Conservation (phyloP, 805 yeast genomes). For the Metschnikowia aberdeeniae region DNA sequence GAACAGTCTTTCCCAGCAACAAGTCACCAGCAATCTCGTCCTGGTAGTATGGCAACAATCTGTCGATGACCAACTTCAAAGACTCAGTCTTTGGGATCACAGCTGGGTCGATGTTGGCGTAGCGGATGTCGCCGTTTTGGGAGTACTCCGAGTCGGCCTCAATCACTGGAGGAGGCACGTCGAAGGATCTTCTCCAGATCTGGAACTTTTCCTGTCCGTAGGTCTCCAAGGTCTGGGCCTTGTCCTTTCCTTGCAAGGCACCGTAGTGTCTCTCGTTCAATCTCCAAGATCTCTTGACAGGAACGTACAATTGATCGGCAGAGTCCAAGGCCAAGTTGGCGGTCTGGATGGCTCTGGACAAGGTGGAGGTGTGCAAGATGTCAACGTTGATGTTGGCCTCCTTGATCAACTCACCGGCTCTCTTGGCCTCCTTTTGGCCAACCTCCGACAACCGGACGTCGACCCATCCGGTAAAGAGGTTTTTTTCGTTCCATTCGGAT, state of each 20-base stretch:
- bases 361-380: slow-evolving; percentile 82
- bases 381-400: slow-evolving; percentile 85
- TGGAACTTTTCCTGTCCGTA: slow-evolving; percentile 92
- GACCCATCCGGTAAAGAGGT: slow-evolving; percentile 98
- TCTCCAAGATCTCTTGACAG: slow-evolving; percentile 95
- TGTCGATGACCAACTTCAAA: slow-evolving; percentile 88
- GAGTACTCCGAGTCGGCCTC: slow-evolving; percentile 75
- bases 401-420: slow-evolving; percentile 89
- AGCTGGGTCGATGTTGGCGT: slow-evolving; percentile 75
- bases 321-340: slow-evolving; percentile 88
- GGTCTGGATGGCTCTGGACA: slow-evolving; percentile 94
- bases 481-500: slow-evolving; percentile 98
- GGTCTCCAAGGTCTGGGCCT: slow-evolving; percentile 83
- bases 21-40: slow-evolving; percentile 84
- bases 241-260: slow-evolving; percentile 97
- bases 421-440: slow-evolving; percentile 87
- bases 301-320: slow-evolving; percentile 88
- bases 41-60: slow-evolving; percentile 96
- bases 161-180: slow-evolving; percentile 91
- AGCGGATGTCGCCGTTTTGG: slow-evolving; percentile 82
- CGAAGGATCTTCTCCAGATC: slow-evolving; percentile 96
- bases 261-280: slow-evolving; percentile 99
- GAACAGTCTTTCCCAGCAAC: slow-evolving; percentile 81
- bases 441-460: slow-evolving; percentile 80
- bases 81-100: slow-evolving; percentile 94